Base-by-base conservation (phyloP, 495 filamentous ascomycete genomes). In the Bombardia bombarda region DNA sequence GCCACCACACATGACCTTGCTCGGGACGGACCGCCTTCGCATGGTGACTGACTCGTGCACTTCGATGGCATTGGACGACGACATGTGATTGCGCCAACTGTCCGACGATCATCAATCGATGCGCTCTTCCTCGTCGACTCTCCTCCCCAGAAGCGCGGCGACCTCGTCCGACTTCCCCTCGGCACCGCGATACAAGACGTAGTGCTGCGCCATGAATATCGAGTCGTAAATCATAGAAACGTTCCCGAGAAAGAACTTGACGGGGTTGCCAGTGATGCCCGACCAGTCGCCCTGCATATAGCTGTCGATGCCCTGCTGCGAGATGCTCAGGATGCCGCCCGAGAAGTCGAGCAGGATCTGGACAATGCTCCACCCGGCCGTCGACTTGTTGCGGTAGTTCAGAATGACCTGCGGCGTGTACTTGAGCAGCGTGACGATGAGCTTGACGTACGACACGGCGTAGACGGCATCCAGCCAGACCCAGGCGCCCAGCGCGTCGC, bases 161-260 rank as follows among this genome's bases (percentile, higher is more conserved):
- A 36, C 26, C 59, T 69, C 67, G 7, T 40, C 49, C 10, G 44
- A 40, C 42, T 62, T 59, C 6, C 25, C 49, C 0, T 47, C 46
- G 7, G 54, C 51, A 5, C 55, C 58, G 22, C 59, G 68, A 58
- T 93, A 95, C 4, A 93, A 63, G 19, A 86, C 63, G 56, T 87
- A 96, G 66, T 97, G 92, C 62, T 98, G 92, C 14, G 72, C 56
- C 34, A 95, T 78, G 51, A 96, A 97, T 19, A 95, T 66, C 5
- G 83, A 21, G 55, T 96, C 90, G 55, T 94, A 96, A n/a, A 84
- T 47, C 43, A 96, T 81, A 32, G 80, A 82, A 39, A 95, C 73
- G 54, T 92, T 89, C 6, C 83, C 82, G 35, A 98, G 68, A 13
- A 79, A 77, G 40, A 98, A 75, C 65, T 98, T 98, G 49, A 90